These are phyloP conservation scores for Silene coronaria DNA, from an alignment of 179 eudicot genomes.

Conservation along the genomic window DNA sequence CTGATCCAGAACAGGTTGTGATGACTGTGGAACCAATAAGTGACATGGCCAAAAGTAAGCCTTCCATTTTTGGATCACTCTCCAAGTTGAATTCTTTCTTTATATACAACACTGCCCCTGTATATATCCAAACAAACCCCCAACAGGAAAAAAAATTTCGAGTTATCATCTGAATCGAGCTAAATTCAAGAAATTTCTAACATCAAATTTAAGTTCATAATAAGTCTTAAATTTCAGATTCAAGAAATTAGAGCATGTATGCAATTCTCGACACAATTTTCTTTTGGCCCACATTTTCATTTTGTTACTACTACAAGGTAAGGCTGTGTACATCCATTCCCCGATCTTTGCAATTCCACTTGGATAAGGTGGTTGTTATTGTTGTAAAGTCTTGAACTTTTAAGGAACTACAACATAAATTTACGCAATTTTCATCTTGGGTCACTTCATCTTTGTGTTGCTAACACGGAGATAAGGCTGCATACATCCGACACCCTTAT, in stretches of 20 bases:
- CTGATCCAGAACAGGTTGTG: conserved; percentile 63
- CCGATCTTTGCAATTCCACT: background rate
- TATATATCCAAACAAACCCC: conserved; percentile 10
- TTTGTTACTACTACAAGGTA: background rate
- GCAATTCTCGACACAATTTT: background rate
- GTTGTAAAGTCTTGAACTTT: background rate
- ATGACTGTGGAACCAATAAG: conserved; percentile 67
- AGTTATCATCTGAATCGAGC: background rate
- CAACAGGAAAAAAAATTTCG: background rate
- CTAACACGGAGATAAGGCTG: no score
- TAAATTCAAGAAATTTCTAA: background rate
- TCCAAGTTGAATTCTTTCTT: conserved; percentile 69
- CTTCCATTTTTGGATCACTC: conserved; percentile 60
- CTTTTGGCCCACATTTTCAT: background rate
- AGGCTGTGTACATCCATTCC: no score
- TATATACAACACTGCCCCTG: conserved; percentile 72
- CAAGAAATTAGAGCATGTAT: background rate
- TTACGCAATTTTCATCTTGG: no score
- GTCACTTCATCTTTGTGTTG: no score
- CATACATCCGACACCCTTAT: no score
- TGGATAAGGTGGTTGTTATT: background rate
- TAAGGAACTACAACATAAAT: no score
- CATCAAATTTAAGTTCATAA: background rate
- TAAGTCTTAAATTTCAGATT: background rate
- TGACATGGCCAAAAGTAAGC: conserved; percentile 76